These are phyloP conservation scores for Aspergillus egyptiacus DNA, from an alignment of 495 filamentous ascomycete species.

Conservation along the genomic window DNA sequence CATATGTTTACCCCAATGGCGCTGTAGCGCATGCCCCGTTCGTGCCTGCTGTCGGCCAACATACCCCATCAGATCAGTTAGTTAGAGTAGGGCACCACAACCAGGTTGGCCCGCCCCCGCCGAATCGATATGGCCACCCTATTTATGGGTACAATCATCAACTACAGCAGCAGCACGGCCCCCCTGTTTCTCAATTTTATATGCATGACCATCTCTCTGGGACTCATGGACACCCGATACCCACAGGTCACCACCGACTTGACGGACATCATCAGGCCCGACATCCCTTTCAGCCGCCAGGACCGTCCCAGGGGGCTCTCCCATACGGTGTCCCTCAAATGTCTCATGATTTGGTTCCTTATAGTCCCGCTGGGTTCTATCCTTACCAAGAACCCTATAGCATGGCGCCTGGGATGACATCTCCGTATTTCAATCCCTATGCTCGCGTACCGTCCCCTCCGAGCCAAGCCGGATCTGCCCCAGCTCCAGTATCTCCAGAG, in stretches of 20 bases:
- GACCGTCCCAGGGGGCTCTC: conserved; percentile 25
- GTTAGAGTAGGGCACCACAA: conserved; percentile 35
- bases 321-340: conserved; percentile 35
- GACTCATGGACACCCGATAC: conserved; percentile 25
- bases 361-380: conserved; percentile 38
- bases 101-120: conserved; percentile 28
- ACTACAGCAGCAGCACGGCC: conserved; percentile 31
- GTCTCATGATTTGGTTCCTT: conserved; percentile 48
- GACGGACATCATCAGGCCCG: conserved; percentile 28
- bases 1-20: conserved; percentile 32
- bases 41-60: conserved; percentile 22
- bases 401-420: conserved; percentile 39
- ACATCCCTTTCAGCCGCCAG: conserved; percentile 26
- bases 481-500: conserved; percentile 18
- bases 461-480: conserved; percentile 24
- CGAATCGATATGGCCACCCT: conserved; percentile 33
- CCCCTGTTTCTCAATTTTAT: conserved; percentile 34
- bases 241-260: conserved; percentile 24
- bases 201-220: conserved; percentile 29
- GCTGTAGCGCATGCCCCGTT: conserved; percentile 22
- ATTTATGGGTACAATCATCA: conserved; percentile 32
- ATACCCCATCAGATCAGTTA: conserved; percentile 36
- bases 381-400: conserved; percentile 37
- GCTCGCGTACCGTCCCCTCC: conserved; percentile 35
- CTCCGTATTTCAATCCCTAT: conserved; percentile 33